Evolutionary conservation across 2,329 filamentous ascomycete genomes (phyloP), one percentile per base, ranked within the genome.

Genomic region (Aspergillus puulaauensis): DNA sequence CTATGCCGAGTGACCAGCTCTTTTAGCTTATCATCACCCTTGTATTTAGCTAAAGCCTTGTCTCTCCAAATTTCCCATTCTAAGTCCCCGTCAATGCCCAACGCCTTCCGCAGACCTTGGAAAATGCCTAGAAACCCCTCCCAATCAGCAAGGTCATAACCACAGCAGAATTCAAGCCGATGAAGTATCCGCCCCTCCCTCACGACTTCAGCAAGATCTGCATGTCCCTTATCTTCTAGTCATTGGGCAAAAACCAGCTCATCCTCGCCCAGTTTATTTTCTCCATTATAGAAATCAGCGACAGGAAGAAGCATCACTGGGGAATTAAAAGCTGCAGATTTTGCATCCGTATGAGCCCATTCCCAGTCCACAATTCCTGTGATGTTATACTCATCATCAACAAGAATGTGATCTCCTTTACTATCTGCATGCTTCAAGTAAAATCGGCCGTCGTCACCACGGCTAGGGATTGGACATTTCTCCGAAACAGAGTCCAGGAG

Each of bases 361-460:
- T 79, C 74, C 77, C 77, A 82, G 60, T 82, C 79, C 52, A 82
- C 77, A 33, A 83, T 77, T 1, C 77, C 78, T 6, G 75, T 80
- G 35, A 83, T 75, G 56, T 79, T 77, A 57, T 71, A 78, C 7
- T 79, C 48, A 4, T 79, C 70, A 57, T 83, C 75, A 2, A 76
- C 74, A 1, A 83, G 67, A 14, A 83, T 73, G 48, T 82, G 78
- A 52, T 81, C 78, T 3, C 77, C 79, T 62, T 81, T 82, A 59
- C 82, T 79, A 56, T 80, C 75, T n/a, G 71, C 64, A 61, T 80
- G 74, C 60, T 79, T 81, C 8, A 83, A 65, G 56, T 76, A 81
- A 65, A 75, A 82, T 23, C 63, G 66, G 4, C 67, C 59, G 31
- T 70, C 66, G 21, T 70, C 61, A 61, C 15, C 23, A 53, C 11